Base-by-base conservation (phyloP, 306 rosid genomes). In the Cicer judaicum region DNA sequence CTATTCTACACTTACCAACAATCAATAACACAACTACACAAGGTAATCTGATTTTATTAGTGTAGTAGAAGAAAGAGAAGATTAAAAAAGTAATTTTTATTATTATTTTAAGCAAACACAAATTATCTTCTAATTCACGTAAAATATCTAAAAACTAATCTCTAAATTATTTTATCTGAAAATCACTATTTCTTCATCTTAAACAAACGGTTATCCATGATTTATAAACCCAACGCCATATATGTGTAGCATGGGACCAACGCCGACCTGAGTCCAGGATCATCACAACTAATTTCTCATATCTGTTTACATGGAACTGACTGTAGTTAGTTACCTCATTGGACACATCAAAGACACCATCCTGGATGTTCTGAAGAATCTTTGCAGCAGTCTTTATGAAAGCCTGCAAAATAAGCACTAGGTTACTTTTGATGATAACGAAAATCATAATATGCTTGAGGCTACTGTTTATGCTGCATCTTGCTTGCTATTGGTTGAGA, bases 331-430 rank as follows among this genome's bases (percentile, higher is more conserved):
- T 89, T 89, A 91, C 98, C 97, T 93, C 98, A 82, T 93, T 93
- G 63, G 94, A 88, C 53, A 87, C 97, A 81, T 93, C 98, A 74
- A 91, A 84, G 69, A 93, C 91, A 14, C 98, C 96, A 36, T 88
- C 96, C 83, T 91, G 96, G 64, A 93, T 93, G 72, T 93, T 93
- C 81, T 91, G 96, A 73, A 89, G 96, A 81, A 93, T 93, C 81
- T 89, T 91, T 7, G 87, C 98, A 73, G 98, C 96, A 66, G 98
- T 88, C 78, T 63, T 86, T 73, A 87, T 89, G 73, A 91, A 93
- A 78, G 98, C 98, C 98, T 91, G 90, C 44, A 79, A 36, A 55
- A 52, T 43, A 64, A 40, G 73, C 38, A 36, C 12, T 1, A 7
- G 15, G 71, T 87, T 63, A 64, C 41, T 47, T 54, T 74, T 40